phyloP scores from a whole-genome alignment of 371 early-diverging fungal species.

The Mucor plumbeus region DNA sequence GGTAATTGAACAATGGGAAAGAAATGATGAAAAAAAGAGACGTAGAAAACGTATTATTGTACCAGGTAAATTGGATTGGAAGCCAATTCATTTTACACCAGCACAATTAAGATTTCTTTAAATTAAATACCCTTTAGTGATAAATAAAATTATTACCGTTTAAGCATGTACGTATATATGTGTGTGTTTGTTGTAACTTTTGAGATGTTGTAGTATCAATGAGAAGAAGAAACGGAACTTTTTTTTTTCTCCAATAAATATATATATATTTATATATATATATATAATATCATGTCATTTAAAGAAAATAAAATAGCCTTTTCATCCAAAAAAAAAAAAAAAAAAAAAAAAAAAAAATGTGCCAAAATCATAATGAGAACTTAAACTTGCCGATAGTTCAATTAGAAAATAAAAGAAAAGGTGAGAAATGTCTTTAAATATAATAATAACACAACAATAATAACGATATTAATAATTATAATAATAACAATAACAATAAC shows the following conservation, averaged over 20 bases:
- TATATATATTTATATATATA: too few relatives aligned
- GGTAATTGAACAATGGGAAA: conserved; percentile 79
- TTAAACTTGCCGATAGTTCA: conserved; percentile 9
- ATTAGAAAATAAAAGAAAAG: not conserved
- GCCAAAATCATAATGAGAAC: not conserved
- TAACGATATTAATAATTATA: too few relatives aligned
- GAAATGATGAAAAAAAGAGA: conserved; percentile 68
- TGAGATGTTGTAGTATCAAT: not conserved
- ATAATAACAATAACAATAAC: too few relatives aligned
- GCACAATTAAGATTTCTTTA: conserved; percentile 80
- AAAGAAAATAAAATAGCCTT: not conserved
- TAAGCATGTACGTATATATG: not conserved
- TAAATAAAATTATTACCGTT: not conserved
- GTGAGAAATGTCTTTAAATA: not conserved
- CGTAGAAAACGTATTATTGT: conserved; percentile 71
- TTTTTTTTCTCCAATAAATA: not conserved
- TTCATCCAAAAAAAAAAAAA: too few relatives aligned
- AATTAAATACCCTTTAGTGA: conserved; percentile 1
- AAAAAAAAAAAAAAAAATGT: too few relatives aligned
- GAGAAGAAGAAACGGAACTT: conserved; percentile 11
- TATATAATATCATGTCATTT: not conserved
- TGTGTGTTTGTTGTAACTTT: not conserved
- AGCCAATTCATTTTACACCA: conserved; percentile 79
- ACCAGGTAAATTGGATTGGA: conserved; percentile 78
- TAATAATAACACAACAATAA: too few relatives aligned